Base-by-base conservation (phyloP, 345 rosid species). In the Pelargonium nanum region DNA sequence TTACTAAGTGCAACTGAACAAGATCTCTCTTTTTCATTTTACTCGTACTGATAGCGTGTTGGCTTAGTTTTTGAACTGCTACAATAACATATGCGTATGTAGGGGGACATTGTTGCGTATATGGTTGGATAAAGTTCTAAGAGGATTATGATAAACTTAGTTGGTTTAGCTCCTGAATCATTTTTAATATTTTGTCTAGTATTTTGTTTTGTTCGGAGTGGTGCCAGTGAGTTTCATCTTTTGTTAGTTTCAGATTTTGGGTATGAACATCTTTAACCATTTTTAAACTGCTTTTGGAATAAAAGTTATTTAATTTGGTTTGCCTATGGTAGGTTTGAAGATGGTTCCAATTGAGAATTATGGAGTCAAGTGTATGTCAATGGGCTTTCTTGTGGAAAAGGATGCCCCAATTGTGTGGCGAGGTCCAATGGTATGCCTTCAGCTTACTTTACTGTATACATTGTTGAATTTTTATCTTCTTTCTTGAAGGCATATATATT, bases 341-440 rank as follows among this genome's bases (percentile, higher is more conserved):
- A 89, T 93, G 97, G 63, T 89, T 75, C 96, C 97, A 5, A 80
- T 93, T 56, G 95, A 83, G 64, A 87, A 71, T 66, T 80, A 89
- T 72, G 91, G 92, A 30, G 90, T 93, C 60, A 89, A 80, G 71
- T 89, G 99, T 51, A 89, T 93, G 89, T 89, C 99, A 9, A 89
- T 93, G 60, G 99, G 99, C 64, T 82, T 93, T 63, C 95, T 93
- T 66, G 95, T 87, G 7, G 95, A 83, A 55, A 83, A 86, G 74
- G 95, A 87, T 69, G 91, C 90, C n/a, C 85, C 95, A 6, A 70
- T 93, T 60, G 90, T 89, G 24, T 93, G 99, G 97, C 81, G 97
- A 78, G 97, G 89, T 68, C 96, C 96, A 64, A 89, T 89, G 97
- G 99, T 89, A 65, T 66, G 77, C 53, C 40, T 9, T 28, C 23